phyloP scores from a whole-genome alignment of 768 basidiomycete genomes.

The Xerocomellus dryophilus region DNA sequence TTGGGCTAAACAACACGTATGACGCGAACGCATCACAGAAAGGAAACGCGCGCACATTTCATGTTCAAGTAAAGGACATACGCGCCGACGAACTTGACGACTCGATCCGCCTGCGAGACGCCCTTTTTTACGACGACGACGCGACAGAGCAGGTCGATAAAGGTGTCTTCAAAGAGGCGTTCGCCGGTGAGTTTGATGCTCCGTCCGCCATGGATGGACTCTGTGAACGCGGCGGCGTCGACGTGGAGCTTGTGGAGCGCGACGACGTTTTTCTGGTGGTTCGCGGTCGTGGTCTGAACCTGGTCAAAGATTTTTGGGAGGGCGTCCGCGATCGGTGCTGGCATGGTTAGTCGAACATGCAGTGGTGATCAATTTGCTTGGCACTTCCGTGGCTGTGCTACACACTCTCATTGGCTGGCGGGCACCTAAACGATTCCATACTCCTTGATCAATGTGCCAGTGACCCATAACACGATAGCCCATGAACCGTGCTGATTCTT shows the following conservation, averaged over 20 bases:
- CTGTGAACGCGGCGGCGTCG: conserved; percentile 54
- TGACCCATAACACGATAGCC: too few species aligned
- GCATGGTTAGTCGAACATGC: conserved; percentile 15
- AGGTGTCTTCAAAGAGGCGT: conserved; percentile 64
- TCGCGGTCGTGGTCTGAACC: conserved; percentile 66
- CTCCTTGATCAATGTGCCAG: too few species aligned
- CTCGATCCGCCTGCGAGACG: conserved; percentile 64
- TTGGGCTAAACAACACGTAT: conserved; percentile 28
- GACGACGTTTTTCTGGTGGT: conserved; percentile 88
- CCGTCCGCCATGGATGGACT: conserved; percentile 47
- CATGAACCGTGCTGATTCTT: too few species aligned
- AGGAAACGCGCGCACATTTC: conserved; percentile 50
- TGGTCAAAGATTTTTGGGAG: conserved; percentile 69
- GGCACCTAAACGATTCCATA: too few species aligned
- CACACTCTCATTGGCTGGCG: too few species aligned
- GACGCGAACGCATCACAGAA: neutral
- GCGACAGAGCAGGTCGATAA: conserved; percentile 57
- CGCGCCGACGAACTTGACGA: conserved; percentile 77
- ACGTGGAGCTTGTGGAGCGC: conserved; percentile 76
- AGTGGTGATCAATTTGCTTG: too few species aligned
- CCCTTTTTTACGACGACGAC: conserved; percentile 81
- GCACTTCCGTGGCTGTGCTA: too few species aligned
- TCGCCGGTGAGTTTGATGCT: conserved; percentile 68
- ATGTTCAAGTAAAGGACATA: conserved; percentile 76
- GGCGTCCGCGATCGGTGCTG: conserved; percentile 11